These are phyloP conservation scores for Leptographium galeiforme DNA, from an alignment of 2,329 filamentous ascomycete genomes.

Conservation along the genomic window DNA sequence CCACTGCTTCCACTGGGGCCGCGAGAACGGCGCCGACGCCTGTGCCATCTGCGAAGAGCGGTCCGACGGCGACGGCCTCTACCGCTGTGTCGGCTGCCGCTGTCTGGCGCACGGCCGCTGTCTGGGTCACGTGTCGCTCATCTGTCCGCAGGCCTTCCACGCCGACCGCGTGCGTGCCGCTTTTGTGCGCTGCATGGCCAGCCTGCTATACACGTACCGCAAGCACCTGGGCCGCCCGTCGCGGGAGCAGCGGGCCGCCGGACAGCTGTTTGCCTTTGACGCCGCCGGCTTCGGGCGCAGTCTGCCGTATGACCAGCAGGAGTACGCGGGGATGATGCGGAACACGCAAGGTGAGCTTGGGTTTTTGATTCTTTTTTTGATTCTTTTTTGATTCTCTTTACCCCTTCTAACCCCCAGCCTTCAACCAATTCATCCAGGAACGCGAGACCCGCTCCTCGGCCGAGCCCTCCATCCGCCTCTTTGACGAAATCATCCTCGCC, in stretches of 20 bases:
- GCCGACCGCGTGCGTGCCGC: conserved; percentile 48
- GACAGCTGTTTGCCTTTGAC: conserved; percentile 50
- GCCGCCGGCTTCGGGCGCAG: conserved; percentile 52
- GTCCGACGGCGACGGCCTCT: conserved; percentile 58
- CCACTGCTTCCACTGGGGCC: conserved; percentile 59
- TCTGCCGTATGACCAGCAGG: conserved; percentile 51
- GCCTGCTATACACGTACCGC: conserved; percentile 51
- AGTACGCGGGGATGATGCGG: conserved; percentile 49
- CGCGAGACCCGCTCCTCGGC: conserved; percentile 52
- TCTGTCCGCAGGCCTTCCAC: conserved; percentile 50
- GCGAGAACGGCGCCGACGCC: conserved; percentile 42
- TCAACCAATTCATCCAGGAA: conserved; percentile 78
- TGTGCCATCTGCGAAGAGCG: conserved; percentile 70
- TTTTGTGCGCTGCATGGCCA: conserved; percentile 53
- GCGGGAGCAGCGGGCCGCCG: conserved; percentile 45
- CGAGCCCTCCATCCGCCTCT: conserved; percentile 57
- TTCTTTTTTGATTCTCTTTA: background rate
- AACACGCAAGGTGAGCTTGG: conserved; percentile 52
- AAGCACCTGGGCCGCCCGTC: conserved; percentile 47
- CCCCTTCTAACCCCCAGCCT: conserved; percentile 32
- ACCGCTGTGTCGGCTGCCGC: conserved; percentile 55
- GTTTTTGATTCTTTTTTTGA: conserved; percentile 1
- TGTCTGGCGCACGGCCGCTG: conserved; percentile 45
- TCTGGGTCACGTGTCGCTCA: conserved; percentile 47
- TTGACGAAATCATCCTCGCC: conserved; percentile 72